Conservation (phyloP, 2,329 filamentous ascomycete genomes). For the Monosporascus sp. region DNA sequence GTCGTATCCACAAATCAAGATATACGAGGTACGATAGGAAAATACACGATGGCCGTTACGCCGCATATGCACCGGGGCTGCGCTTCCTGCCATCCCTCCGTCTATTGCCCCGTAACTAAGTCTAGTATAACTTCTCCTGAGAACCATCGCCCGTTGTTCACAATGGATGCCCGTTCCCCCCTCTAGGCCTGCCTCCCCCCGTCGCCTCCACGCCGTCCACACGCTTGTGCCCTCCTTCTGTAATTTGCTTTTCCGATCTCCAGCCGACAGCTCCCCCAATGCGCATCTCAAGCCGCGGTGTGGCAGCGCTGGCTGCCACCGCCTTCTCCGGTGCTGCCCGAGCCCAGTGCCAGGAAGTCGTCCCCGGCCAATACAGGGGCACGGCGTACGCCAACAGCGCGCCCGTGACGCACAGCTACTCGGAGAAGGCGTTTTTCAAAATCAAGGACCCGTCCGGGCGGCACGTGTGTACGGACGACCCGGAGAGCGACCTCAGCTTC, state of each 20-base stretch:
- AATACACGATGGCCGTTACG: not conserved
- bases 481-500: constrained; percentile 1
- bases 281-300: not conserved
- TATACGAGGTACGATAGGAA: no score
- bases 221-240: not conserved
- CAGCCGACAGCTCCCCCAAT: not conserved
- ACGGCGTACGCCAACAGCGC: constrained; percentile 2
- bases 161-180: not conserved
- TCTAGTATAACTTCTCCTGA: not conserved
- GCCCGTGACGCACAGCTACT: not conserved
- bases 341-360: constrained; percentile 1
- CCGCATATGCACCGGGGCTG: not conserved
- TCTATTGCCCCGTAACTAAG: not conserved
- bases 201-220: not conserved
- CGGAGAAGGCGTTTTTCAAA: constrained; percentile 3
- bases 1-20: not conserved
- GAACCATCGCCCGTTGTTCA: not conserved
- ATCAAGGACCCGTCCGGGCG: constrained; percentile 3
- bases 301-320: not conserved
- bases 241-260: no score
- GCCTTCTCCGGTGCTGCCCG: not conserved
- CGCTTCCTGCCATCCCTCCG: not conserved
- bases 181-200: not conserved
- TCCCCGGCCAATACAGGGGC: constrained; percentile 1
- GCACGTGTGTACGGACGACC: constrained; percentile 2